A percentile compares a stretch with the other conserved stretches of the same genome.
Evolutionary conservation across 345 rosid genomes (phyloP).

Genomic region (Kernera saxatilis): DNA sequence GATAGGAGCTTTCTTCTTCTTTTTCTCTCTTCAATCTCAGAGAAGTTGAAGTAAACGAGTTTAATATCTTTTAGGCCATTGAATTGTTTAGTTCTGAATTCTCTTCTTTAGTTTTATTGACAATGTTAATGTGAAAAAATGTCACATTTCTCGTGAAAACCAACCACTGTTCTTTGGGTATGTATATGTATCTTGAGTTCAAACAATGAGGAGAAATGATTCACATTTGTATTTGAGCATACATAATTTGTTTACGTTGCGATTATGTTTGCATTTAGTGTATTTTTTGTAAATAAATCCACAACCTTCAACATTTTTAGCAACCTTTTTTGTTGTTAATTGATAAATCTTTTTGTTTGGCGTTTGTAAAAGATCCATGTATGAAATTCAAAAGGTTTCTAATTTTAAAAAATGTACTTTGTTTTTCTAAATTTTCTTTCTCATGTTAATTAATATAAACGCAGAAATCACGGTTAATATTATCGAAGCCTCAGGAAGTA

Average conservation of each 20-base stretch:
- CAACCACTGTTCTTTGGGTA: background rate
- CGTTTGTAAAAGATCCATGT: too few species aligned
- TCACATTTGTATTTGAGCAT: background rate
- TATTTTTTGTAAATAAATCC: too few species aligned
- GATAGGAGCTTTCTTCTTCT: background rate
- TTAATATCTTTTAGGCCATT: background rate
- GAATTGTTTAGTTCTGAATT: background rate
- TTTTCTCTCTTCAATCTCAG: background rate
- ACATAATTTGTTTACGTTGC: too few species aligned
- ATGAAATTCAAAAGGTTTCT: too few species aligned
- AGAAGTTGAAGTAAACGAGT: slow-evolving; percentile 8
- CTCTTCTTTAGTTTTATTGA: background rate
- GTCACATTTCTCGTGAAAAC: background rate
- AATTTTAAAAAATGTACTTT: too few species aligned
- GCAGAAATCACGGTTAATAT: background rate
- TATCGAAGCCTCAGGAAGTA: background rate
- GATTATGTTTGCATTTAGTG: too few species aligned
- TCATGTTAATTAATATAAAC: background rate
- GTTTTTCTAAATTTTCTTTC: too few species aligned
- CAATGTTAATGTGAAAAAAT: background rate
- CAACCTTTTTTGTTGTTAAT: too few species aligned
- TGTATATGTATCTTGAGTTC: slow-evolving; percentile 8
- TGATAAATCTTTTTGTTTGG: too few species aligned
- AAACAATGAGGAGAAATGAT: background rate
- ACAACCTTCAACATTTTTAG: too few species aligned